phyloP scores from a whole-genome alignment of 352 stramenopile species.

The Globisporangium sylvaticum region DNA sequence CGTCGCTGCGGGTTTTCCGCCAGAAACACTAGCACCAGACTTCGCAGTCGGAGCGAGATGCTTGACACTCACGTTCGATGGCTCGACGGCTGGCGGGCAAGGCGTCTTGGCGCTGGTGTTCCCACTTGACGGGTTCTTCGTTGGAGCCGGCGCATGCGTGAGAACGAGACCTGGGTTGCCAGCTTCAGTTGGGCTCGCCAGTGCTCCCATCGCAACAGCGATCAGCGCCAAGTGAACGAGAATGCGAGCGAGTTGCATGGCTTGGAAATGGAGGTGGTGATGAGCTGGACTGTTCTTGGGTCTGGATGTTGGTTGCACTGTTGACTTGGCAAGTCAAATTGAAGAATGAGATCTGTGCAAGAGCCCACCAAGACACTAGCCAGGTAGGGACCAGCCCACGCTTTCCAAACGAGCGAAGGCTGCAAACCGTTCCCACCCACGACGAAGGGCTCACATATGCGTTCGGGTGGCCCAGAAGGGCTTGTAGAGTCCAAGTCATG shows the following conservation, averaged over 20 bases:
- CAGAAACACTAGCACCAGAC: background rate
- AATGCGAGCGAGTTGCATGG: constrained; percentile 1
- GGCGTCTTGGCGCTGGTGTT: background rate
- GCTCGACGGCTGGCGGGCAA: background rate
- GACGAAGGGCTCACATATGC: no score
- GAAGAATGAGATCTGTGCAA: background rate
- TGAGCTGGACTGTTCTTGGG: background rate
- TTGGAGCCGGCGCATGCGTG: background rate
- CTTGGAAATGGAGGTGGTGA: background rate
- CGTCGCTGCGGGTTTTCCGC: background rate
- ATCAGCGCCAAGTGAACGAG: background rate
- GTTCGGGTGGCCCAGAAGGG: no score
- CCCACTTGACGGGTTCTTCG: background rate
- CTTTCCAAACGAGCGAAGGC: no score
- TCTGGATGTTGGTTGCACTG: background rate
- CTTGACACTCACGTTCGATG: background rate
- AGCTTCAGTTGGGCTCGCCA: background rate
- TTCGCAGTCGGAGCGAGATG: background rate
- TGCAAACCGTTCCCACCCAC: no score
- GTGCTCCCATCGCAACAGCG: background rate
- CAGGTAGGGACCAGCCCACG: no score
- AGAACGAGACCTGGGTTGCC: background rate
- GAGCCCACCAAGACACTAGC: no score
- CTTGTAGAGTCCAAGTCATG: no score
- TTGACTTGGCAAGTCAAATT: constrained; percentile 1